A percentile compares a stretch with the other conserved stretches of the same genome.
Evolutionary conservation across 2,329 filamentous ascomycete species (phyloP).

Genomic region (Cercospora nicotianae): DNA sequence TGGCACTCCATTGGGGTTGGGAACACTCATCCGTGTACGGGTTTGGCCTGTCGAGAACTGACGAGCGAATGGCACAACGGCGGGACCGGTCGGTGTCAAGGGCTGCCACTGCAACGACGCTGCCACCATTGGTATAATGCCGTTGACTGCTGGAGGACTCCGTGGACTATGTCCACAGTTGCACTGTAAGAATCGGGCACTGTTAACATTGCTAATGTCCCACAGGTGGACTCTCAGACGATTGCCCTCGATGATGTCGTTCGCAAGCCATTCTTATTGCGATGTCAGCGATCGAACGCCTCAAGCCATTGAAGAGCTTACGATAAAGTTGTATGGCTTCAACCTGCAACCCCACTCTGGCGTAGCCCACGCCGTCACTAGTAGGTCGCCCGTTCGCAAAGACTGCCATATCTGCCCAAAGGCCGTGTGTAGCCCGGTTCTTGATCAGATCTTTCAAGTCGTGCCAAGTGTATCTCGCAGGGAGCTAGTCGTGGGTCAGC

Average conservation of each 20-base stretch:
- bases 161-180: conserved; percentile 26
- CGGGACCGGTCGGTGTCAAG: background rate
- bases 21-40: background rate
- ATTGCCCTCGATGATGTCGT: conserved; percentile 26
- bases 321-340: conserved; percentile 34
- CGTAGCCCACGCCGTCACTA: conserved; percentile 27
- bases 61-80: background rate
- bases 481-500: conserved; percentile 28
- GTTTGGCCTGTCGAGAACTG: background rate
- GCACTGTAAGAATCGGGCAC: conserved; percentile 26
- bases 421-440: conserved; percentile 31
- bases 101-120: conserved; percentile 27
- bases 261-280: conserved; percentile 31
- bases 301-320: conserved; percentile 19
- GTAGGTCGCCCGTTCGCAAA: conserved; percentile 26
- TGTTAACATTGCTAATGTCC: conserved; percentile 27
- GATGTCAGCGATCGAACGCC: conserved; percentile 9
- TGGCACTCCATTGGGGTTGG: background rate
- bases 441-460: conserved; percentile 37
- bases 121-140: conserved; percentile 22
- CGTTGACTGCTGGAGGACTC: background rate
- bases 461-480: conserved; percentile 36
- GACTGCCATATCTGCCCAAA: conserved; percentile 35
- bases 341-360: conserved; percentile 28
- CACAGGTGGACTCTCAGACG: conserved; percentile 33